These are phyloP conservation scores for Ascochyta fabae DNA, from an alignment of 2,329 filamentous ascomycete genomes.

Conservation along the genomic window DNA sequence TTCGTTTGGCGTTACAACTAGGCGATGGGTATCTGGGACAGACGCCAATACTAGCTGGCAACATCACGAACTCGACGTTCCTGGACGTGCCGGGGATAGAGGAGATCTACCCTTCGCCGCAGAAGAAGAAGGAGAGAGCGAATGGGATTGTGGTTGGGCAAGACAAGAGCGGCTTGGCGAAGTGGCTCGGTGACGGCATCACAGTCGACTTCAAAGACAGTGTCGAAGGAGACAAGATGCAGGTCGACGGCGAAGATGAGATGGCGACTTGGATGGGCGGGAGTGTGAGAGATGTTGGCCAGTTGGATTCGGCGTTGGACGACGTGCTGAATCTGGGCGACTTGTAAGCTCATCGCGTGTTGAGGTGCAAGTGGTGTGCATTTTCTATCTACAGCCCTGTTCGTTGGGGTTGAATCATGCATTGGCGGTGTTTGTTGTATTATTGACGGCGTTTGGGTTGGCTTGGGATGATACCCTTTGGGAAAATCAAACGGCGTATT, in stretches of 20 bases:
- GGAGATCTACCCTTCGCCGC: constrained; percentile 18
- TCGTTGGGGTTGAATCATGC: not conserved
- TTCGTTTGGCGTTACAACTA: constrained; percentile 77
- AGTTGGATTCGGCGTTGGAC: constrained; percentile 48
- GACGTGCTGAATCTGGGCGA: constrained; percentile 44
- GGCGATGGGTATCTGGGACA: constrained; percentile 77
- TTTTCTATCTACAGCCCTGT: too few species aligned
- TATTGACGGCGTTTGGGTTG: constrained; percentile 1
- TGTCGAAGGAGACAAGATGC: constrained; percentile 36
- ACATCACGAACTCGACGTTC: constrained; percentile 70
- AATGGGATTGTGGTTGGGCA: constrained; percentile 28
- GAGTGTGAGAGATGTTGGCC: constrained; percentile 36
- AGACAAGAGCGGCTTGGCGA: constrained; percentile 15
- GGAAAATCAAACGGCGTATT: too few species aligned
- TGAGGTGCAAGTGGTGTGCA: not conserved
- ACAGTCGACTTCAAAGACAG: constrained; percentile 2
- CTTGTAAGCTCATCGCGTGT: constrained; percentile 9
- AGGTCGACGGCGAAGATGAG: constrained; percentile 46
- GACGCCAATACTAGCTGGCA: constrained; percentile 76
- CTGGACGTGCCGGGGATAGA: constrained; percentile 60
- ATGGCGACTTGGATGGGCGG: constrained; percentile 50
- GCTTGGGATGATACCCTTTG: not conserved
- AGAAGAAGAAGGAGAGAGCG: constrained; percentile 3
- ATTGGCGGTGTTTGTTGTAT: constrained; percentile 3
- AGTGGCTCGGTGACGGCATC: constrained; percentile 14